Base-by-base conservation (phyloP, 2,329 filamentous ascomycete species). In the Ophiocordyceps unilateralis region DNA sequence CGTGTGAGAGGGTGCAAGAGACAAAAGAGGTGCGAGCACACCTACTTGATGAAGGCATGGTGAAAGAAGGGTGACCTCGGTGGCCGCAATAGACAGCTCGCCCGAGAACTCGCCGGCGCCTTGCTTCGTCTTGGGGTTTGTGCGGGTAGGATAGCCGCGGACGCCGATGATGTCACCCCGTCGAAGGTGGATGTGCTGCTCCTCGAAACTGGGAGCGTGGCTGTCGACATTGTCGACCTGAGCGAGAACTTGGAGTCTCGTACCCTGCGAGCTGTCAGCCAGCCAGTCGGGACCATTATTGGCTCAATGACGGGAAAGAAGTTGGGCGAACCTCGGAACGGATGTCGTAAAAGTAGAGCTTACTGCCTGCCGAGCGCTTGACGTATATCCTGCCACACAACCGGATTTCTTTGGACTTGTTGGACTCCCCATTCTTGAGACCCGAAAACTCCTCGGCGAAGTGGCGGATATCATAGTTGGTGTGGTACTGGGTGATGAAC, bases 11-110 rank as follows among this genome's bases (percentile, higher is more conserved):
- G 47, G 1, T 47, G 47, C 10, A 93, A 73, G 4, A 9, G 11
- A 19, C 11, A 5, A 12, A 1, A 11, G 15, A 15, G 17, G 2
- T n/a, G 15, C 5, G 9, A 5, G 9, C 15, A 67, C 85, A 81
- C 46, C 22, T 52, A 58, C 55, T 50, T 57, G 55, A 64, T 94
- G 88, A 56, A 98, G 66, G 63, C 89, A 96, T 9, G 91, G 91
- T 1, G 89, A 82, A 47, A 98, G 72, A 39, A 96, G 78, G 37
- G 82, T 69, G 49, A 98, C 73, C 63, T 95, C 82, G 42, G 75
- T 79, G 1, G 91, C 91, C 57, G 94, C 93, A 60, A 98, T 86
- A 37, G 86, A 93, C 42, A 98, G 74, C 65, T 98, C 89, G 49
- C 91, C 91, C 44, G 56, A 59, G 43, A 44, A 57, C 14, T 64